Conservation (phyloP, 2,329 filamentous ascomycete genomes). For the Leptosphaerulina australis region DNA sequence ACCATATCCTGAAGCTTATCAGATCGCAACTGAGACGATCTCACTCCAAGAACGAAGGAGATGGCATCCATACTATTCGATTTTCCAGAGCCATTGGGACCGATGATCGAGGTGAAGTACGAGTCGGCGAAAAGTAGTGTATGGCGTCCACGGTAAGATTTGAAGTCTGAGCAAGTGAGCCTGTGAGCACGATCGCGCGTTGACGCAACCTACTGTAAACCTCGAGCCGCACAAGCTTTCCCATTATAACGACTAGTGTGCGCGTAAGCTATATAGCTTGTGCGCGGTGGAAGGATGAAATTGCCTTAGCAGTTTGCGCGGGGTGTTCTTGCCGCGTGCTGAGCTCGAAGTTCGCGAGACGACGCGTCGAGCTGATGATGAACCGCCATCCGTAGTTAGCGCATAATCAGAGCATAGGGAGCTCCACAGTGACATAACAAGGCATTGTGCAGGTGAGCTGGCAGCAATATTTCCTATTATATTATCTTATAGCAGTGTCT, state of each 20-base stretch:
- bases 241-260: slow-evolving; percentile 64
- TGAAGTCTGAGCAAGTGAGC: slow-evolving; percentile 74
- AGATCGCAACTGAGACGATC: slow-evolving; percentile 96
- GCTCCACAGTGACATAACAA: slow-evolving; percentile 30
- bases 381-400: slow-evolving; percentile 35
- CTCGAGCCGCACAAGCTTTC: slow-evolving; percentile 93
- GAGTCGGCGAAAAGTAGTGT: slow-evolving; percentile 93
- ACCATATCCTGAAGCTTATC: slow-evolving; percentile 92
- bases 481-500: neutral
- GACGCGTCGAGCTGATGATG: slow-evolving; percentile 20
- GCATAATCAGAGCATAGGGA: neutral
- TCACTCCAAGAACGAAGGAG: slow-evolving; percentile 97
- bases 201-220: slow-evolving; percentile 75
- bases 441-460: slow-evolving; percentile 7
- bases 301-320: neutral
- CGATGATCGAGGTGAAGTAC: slow-evolving; percentile 99
- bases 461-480: neutral
- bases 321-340: slow-evolving; percentile 10
- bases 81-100: slow-evolving; percentile 98
- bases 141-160: slow-evolving; percentile 98
- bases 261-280: slow-evolving; percentile 22
- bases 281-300: slow-evolving; percentile 14
- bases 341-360: slow-evolving; percentile 13
- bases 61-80: slow-evolving; percentile 99
- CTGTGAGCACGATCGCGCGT: slow-evolving; percentile 17